Evolutionary conservation across 805 yeast genomes (phyloP), one percentile per base, ranked within the genome.

Genomic region (Yarrowia porcina): DNA sequence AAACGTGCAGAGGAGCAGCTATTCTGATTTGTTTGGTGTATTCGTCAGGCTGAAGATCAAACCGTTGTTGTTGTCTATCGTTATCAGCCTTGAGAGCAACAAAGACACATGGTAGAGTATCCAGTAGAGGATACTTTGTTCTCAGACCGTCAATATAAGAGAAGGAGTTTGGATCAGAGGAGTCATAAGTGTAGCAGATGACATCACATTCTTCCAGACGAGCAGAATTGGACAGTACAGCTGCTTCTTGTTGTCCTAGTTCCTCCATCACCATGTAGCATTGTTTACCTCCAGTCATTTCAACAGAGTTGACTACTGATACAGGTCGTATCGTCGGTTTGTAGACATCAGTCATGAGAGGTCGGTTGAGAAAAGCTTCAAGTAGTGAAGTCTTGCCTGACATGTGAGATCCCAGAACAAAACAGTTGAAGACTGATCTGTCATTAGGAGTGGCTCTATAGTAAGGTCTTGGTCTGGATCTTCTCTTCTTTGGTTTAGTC

Each of bases 31-130:
- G 79, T 28, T 89, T 77, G 0, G 97, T 86, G 70, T 86, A 91
- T 27, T 84, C 86, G 68, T 94, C 98, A 0, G 99, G 99, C 70
- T 90, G 97, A 6, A 81, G 76, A 63, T 83, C 89, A 38, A 87
- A 84, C 36, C 99, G 74, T 70, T 94, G 99, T 70, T 93, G 97
- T 71, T 92, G 98, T 67, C 96, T 85, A 73, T 94, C 99, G 36
- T 90, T 77, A 74, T 94, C 99, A 0, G 99, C 98, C 71, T 94
- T 94, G 35, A 92, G 76, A 0, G 97, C 99, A 1, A 92, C 97
- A 70, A 87, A 89, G 0, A 94, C 85, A 4, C 87, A 82, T 0
- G 99, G 99, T 2, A 94, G 75, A 60, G 81, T 80, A 67, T 86
- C 82, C 18, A 87, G 74, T 32, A 78, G 76, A 1, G 85, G 82